Conservation (phyloP, 805 yeast genomes). For the Dipodascopsis tothii region DNA sequence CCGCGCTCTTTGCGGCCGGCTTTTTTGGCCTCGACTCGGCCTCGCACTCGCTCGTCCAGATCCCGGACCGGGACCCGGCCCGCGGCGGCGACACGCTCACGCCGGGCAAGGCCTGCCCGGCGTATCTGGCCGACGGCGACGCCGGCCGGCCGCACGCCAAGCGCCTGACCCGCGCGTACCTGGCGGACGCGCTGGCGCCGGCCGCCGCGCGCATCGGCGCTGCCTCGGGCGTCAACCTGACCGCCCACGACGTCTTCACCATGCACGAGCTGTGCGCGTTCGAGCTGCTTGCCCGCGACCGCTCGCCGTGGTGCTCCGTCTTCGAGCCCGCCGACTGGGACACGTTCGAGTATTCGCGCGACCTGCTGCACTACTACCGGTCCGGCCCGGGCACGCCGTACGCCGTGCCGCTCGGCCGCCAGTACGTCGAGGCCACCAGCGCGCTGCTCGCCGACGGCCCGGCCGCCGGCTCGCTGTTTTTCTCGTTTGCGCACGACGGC, state of each 20-base stretch:
- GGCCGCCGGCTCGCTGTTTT: conserved; percentile 15
- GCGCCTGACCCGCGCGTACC: conserved; percentile 2
- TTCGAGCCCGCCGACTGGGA: conserved; percentile 19
- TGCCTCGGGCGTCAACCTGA: too few relatives aligned
- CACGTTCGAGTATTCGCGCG: conserved; percentile 20
- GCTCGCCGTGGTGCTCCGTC: conserved; percentile 13
- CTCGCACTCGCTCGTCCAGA: conserved; percentile 10
- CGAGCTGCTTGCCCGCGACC: conserved; percentile 11
- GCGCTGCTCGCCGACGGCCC: conserved; percentile 39
- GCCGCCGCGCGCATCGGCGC: conserved; percentile 7
- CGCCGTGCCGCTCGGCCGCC: conserved; percentile 36
- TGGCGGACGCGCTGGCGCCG: conserved; percentile 5
- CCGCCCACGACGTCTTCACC: conserved; percentile 11
- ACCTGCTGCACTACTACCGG: conserved; percentile 18
- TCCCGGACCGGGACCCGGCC: conserved; percentile 12
- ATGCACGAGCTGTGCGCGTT: conserved; percentile 24
- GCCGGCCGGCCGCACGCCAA: conserved; percentile 7
- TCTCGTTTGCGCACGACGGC: conserved; percentile 45
- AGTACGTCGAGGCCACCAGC: conserved; percentile 44
- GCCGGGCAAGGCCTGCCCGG: conserved; percentile 16
- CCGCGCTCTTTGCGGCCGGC: conserved; percentile 16
- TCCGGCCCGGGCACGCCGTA: conserved; percentile 29
- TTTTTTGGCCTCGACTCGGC: conserved; percentile 10
- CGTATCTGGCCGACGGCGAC: conserved; percentile 9
- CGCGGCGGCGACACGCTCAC: conserved; percentile 22